phyloP scores from a whole-genome alignment of 2,329 filamentous ascomycete genomes.

The Neopestalotiopsis sp. region DNA sequence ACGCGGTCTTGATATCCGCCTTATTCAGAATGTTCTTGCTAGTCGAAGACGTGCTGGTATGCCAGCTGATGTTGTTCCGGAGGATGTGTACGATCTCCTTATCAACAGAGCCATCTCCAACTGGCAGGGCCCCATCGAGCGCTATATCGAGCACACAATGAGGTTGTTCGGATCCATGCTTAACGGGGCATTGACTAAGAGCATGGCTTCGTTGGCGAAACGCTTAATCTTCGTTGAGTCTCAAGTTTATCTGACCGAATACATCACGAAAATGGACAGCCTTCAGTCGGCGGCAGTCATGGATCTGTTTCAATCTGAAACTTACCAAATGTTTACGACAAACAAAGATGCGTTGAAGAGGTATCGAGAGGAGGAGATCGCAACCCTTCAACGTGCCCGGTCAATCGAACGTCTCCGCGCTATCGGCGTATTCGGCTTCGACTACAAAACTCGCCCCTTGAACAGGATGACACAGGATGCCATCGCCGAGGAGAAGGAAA shows the following conservation, averaged over 20 bases:
- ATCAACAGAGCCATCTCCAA: constrained; percentile 61
- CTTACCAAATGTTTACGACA: constrained; percentile 61
- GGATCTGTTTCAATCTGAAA: constrained; percentile 59
- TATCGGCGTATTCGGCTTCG: constrained; percentile 41
- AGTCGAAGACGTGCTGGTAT: constrained; percentile 61
- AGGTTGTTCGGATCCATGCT: constrained; percentile 53
- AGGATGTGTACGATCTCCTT: constrained; percentile 64
- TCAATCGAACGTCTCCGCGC: constrained; percentile 55
- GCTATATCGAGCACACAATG: constrained; percentile 54
- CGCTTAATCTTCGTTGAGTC: constrained; percentile 57
- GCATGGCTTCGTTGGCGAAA: constrained; percentile 54
- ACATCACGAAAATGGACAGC: constrained; percentile 46
- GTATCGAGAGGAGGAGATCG: constrained; percentile 52
- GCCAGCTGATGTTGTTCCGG: constrained; percentile 60
- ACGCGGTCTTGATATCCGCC: constrained; percentile 50
- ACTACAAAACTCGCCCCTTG: constrained; percentile 26
- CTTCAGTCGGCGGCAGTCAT: constrained; percentile 44
- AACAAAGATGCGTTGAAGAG: constrained; percentile 54
- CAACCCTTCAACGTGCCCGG: constrained; percentile 52
- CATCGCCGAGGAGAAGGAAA: constrained; percentile 47
- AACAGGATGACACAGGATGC: constrained; percentile 56
- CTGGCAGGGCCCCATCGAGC: constrained; percentile 61
- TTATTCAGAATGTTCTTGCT: constrained; percentile 61
- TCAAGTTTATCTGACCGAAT: constrained; percentile 46
- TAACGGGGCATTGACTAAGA: constrained; percentile 48